phyloP scores from a whole-genome alignment of 2,329 filamentous ascomycete species.

The Zasmidium angulare region DNA sequence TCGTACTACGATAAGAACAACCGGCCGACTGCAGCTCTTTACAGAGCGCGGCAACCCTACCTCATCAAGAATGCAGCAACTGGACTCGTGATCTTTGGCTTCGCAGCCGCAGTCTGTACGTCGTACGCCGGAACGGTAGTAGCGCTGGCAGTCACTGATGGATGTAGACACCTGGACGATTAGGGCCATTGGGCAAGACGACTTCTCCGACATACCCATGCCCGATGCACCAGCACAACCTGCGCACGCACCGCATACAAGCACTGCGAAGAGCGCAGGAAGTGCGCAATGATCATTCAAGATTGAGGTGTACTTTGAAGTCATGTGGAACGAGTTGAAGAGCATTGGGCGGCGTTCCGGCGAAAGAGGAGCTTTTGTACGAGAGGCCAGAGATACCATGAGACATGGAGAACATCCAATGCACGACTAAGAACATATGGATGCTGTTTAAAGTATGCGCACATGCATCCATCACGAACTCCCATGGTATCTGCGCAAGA shows the following conservation, averaged over 20 bases:
- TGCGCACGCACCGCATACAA: constrained; percentile 27
- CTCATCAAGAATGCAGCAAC: constrained; percentile 85
- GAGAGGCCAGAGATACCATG: no score
- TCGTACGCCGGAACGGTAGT: constrained; percentile 26
- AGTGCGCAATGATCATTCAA: constrained; percentile 11
- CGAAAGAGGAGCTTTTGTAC: neutral
- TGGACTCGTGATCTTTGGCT: constrained; percentile 69
- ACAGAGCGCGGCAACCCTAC: constrained; percentile 89
- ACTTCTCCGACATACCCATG: constrained; percentile 93
- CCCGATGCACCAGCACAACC: constrained; percentile 67
- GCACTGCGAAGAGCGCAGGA: constrained; percentile 26
- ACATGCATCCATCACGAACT: no score
- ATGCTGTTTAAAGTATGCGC: no score
- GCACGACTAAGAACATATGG: no score
- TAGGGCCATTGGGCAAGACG: constrained; percentile 86
- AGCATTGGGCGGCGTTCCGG: constrained; percentile 20
- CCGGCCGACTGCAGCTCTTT: constrained; percentile 81
- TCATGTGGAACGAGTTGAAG: constrained; percentile 1
- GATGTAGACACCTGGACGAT: constrained; percentile 69
- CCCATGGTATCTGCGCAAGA: no score
- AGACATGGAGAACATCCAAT: neutral
- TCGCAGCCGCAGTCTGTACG: constrained; percentile 87
- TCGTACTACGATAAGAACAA: constrained; percentile 92
- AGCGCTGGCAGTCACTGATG: constrained; percentile 1
- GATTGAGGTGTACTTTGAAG: neutral